Conservation (phyloP, 2,329 filamentous ascomycete species). For the Fusarium nisikadoi region DNA sequence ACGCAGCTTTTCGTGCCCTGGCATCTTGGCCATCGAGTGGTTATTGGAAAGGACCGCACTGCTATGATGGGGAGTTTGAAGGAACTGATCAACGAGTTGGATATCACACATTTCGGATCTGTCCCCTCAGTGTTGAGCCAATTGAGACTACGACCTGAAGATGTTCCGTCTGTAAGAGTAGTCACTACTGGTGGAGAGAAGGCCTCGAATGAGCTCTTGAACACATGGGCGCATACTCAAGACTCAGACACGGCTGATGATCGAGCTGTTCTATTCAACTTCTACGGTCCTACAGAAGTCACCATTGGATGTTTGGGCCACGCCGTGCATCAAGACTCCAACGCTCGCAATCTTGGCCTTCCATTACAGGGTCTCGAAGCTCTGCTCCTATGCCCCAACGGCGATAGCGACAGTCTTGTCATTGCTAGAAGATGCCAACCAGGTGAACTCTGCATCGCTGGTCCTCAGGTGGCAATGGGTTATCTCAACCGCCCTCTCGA, state of each 20-base stretch:
- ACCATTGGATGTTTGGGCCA: conserved; percentile 22
- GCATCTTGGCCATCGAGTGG: conserved; percentile 1
- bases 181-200: conserved; percentile 26
- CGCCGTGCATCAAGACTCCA: conserved; percentile 7
- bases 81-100: conserved; percentile 17
- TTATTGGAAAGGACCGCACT: conserved; percentile 13
- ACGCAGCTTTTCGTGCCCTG: conserved; percentile 23
- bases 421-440: conserved; percentile 5
- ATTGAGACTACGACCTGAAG: background rate
- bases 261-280: conserved; percentile 10
- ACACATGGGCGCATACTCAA: background rate
- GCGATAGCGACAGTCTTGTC: rapidly evolving
- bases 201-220: conserved; percentile 19
- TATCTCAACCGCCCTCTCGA: conserved; percentile 16
- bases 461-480: conserved; percentile 19
- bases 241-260: rapidly evolving
- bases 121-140: conserved; percentile 19
- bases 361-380: conserved; percentile 8
- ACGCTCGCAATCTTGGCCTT: conserved; percentile 24
- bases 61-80: conserved; percentile 6
- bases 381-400: background rate
- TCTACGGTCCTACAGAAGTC: conserved; percentile 24
- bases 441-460: conserved; percentile 21
- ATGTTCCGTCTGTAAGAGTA: conserved; percentile 14
- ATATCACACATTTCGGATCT: conserved; percentile 15